phyloP scores from a whole-genome alignment of 768 basidiomycete species.

The Boletellus sp. region DNA sequence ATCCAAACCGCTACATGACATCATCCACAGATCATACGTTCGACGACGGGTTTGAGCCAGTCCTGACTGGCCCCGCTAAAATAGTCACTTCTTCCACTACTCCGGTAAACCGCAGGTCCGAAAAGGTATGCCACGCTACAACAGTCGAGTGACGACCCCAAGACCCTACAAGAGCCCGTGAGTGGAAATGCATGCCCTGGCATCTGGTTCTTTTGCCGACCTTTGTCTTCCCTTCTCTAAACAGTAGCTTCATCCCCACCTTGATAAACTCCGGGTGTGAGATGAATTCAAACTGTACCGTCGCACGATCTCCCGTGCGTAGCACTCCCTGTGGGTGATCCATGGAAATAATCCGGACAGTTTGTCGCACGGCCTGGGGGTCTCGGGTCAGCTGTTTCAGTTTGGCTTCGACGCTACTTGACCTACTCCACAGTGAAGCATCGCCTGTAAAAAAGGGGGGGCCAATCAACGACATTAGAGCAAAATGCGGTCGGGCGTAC shows the following conservation, averaged over 20 bases:
- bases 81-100: no score
- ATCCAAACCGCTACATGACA: conserved; percentile 10
- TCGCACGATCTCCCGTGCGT: conserved; percentile 92
- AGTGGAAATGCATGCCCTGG: conserved; percentile 2
- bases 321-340: conserved; percentile 87
- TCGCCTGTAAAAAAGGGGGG: conserved; percentile 47
- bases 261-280: conserved; percentile 90
- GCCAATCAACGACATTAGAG: conserved; percentile 1
- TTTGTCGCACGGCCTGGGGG: conserved; percentile 81
- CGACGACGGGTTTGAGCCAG: background rate
- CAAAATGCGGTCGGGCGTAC: conserved; percentile 36
- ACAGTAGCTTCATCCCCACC: conserved; percentile 88
- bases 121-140: conserved; percentile 30
- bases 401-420: background rate
- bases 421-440: conserved; percentile 88
- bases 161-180: conserved; percentile 49
- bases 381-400: conserved; percentile 2
- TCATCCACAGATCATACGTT: conserved; percentile 5
- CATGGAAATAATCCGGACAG: conserved; percentile 85
- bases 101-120: no score
- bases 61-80: no score
- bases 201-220: conserved; percentile 35
- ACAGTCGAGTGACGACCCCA: conserved; percentile 67
- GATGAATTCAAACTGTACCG: conserved; percentile 93
- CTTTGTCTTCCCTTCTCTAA: conserved; percentile 96